phyloP scores from a whole-genome alignment of 208 protist genomes.

The Wallacemonas sp. region DNA sequence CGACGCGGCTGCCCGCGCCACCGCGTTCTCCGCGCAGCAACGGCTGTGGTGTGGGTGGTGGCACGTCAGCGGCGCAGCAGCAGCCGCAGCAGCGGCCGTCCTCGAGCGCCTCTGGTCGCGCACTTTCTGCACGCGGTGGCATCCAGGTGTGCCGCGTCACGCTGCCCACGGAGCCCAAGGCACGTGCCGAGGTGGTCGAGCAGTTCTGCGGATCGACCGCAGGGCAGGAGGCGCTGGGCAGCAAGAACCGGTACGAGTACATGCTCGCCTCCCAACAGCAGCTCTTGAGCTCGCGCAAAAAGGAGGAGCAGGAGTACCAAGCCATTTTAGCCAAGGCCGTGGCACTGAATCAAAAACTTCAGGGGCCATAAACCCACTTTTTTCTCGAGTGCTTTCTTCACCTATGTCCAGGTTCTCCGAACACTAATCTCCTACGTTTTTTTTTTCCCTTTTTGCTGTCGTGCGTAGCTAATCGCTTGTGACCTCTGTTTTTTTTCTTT shows the following conservation, averaged over 20 bases:
- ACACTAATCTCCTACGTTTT: too few relatives aligned
- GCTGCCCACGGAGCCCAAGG: constrained; percentile 46
- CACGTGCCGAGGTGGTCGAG: constrained; percentile 59
- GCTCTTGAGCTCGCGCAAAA: constrained; percentile 36
- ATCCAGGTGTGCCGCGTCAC: constrained; percentile 78
- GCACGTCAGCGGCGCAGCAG: too few relatives aligned
- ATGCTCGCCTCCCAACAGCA: constrained; percentile 53
- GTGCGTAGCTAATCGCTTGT: background rate
- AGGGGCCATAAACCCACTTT: constrained; percentile 18
- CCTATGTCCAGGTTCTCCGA: too few relatives aligned
- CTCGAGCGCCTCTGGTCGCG: background rate
- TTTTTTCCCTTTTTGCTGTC: constrained; percentile 11
- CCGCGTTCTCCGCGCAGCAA: constrained; percentile 1
- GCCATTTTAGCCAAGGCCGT: constrained; percentile 58
- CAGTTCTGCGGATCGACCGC: constrained; percentile 50
- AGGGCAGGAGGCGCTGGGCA: constrained; percentile 54
- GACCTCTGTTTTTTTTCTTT: background rate
- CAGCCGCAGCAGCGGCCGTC: background rate
- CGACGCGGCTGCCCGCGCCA: background rate
- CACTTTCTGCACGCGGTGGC: background rate
- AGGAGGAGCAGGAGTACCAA: constrained; percentile 54
- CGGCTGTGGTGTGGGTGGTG: too few relatives aligned
- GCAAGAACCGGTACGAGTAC: constrained; percentile 61
- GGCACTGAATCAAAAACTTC: constrained; percentile 36
- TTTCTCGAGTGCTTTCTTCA: too few relatives aligned